Base-by-base conservation (phyloP, 2,329 filamentous ascomycete species). In the Monosporascus sp. region DNA sequence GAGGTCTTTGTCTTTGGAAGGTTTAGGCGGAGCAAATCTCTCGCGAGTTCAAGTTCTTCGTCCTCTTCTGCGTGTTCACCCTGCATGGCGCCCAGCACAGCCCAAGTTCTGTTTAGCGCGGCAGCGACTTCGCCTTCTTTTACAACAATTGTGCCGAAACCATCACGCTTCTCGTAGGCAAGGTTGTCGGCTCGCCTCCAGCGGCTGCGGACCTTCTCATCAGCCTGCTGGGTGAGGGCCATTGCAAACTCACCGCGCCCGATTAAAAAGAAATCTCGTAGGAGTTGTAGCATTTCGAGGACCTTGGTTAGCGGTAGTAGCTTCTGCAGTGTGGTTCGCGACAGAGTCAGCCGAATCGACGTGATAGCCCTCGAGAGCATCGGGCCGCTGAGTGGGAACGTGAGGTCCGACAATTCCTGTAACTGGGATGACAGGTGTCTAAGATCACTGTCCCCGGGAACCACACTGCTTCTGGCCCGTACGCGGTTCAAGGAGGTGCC, bases 171-270 rank as follows among this genome's bases (percentile, higher is more conserved):
- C 64, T 82, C 78, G 65, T 77, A 78, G 2, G 75, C 77, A 6
- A 84, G 66, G 50, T 82, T 83, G 39, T 82, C 80, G 11, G 83
- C 75, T 57, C 84, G 75, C 60, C 79, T 83, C 78, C 89, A 89
- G 48, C 90, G 84, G 58, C 82, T 85, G n/a, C 83, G 80, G 24
- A 94, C 80, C 60, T 85, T 87, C 51, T 87, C 83, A 60, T 97
- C 90, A 1, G 93, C 90, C 71, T 97, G 89, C 37, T 87, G 82
- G 1, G 95, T 90, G 25, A 99, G 72, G 0, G 88, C 87, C 71
- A 94, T 85, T 20, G 92, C 90, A 68, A 99, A 99, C 68, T 97
- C 94, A 50, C 93, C 93, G 37, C 90, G 82, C 1, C 88, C 87
- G 0, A 99, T 78, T 2, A 99, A 79, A 60, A 97, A 90, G 70